Conservation (phyloP, 768 basidiomycete species). For the Phaeolepiota aurea region DNA sequence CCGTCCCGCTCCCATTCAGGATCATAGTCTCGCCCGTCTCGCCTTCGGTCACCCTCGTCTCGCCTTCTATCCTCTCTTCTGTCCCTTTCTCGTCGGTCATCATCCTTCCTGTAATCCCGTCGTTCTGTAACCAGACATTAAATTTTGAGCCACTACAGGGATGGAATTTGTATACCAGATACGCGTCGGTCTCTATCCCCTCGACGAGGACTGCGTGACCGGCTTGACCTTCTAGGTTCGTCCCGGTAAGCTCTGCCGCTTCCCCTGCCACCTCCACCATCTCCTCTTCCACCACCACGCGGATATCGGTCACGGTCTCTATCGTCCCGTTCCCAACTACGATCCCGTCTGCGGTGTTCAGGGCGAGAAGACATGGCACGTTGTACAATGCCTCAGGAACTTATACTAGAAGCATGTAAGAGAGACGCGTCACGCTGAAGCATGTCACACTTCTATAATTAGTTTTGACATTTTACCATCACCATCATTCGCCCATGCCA, state of each 20-base stretch:
- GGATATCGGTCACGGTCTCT: slow-evolving; percentile 37
- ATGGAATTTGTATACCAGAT: slow-evolving; percentile 7
- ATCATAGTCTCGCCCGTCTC: background rate
- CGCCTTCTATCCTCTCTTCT: slow-evolving; percentile 21
- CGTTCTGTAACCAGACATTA: slow-evolving; percentile 5
- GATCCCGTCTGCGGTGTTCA: slow-evolving; percentile 48
- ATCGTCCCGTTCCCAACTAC: slow-evolving; percentile 59
- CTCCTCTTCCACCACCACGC: slow-evolving; percentile 24
- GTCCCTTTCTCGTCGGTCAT: slow-evolving; percentile 31
- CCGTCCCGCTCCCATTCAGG: background rate
- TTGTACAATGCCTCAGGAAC: background rate
- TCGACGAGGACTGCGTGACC: slow-evolving; percentile 40
- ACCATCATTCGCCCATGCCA: too few species aligned
- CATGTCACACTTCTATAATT: too few species aligned
- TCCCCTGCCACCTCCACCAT: slow-evolving; percentile 22
- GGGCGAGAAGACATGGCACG: slow-evolving; percentile 46
- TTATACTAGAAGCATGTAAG: too few species aligned
- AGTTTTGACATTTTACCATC: too few species aligned
- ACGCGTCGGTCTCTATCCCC: slow-evolving; percentile 31
- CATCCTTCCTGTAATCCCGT: slow-evolving; percentile 18
- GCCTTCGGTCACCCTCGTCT: slow-evolving; percentile 3
- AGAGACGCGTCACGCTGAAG: too few species aligned
- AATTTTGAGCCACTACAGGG: background rate
- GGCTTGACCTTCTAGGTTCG: slow-evolving; percentile 36
- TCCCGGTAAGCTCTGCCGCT: slow-evolving; percentile 26